These are phyloP conservation scores for Dendrobium nobile DNA, from an alignment of 106 monocot genomes.

Conservation along the genomic window DNA sequence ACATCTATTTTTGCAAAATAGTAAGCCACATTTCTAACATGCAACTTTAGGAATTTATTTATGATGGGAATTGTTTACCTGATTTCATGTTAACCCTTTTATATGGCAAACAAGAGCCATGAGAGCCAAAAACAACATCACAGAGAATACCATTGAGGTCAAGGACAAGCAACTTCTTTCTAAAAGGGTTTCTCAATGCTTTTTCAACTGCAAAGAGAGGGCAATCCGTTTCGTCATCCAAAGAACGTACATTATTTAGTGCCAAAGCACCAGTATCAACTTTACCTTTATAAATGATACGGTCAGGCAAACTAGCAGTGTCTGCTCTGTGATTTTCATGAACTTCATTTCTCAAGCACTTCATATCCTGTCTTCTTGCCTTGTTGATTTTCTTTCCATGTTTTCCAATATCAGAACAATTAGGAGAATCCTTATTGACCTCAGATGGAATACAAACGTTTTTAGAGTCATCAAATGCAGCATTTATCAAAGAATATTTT, in stretches of 20 bases:
- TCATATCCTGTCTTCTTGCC: not conserved
- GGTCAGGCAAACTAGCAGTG: not conserved
- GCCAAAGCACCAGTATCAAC: not conserved
- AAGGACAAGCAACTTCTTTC: constrained; percentile 65
- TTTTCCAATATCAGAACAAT: too few species aligned
- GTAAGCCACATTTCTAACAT: not conserved
- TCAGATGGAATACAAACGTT: too few species aligned
- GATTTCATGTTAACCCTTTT: constrained; percentile 34
- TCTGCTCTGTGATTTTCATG: not conserved
- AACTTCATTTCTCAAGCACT: not conserved
- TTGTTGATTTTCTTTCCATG: too few species aligned
- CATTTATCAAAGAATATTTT: not conserved
- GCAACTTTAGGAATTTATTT: not conserved
- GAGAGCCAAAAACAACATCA: constrained; percentile 34
- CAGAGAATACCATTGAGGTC: constrained; percentile 90
- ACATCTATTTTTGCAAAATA: not conserved
- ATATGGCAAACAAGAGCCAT: constrained; percentile 14
- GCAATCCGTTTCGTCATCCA: not conserved
- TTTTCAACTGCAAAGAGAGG: constrained; percentile 1
- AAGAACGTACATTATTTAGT: not conserved
- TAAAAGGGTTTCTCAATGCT: constrained; percentile 8
- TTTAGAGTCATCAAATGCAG: not conserved
- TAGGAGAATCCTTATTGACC: too few species aligned
- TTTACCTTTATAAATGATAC: not conserved
- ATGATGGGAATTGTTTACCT: constrained; percentile 25